phyloP scores from a whole-genome alignment of 441 rosid genomes.

The Adansonia gregorii region DNA sequence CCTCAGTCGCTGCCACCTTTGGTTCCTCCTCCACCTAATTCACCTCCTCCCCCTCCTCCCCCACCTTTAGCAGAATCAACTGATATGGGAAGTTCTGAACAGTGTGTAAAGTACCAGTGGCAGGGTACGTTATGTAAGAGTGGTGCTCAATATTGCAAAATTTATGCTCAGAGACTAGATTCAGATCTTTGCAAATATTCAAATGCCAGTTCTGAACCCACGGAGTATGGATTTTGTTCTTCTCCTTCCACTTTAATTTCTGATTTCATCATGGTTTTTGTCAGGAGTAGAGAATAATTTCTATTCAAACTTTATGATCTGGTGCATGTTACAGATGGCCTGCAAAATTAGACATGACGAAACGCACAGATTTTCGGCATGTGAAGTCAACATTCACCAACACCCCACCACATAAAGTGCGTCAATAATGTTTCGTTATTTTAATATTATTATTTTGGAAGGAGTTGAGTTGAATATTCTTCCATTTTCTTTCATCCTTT shows the following conservation, averaged over 20 bases:
- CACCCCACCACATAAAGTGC: constrained; percentile 82
- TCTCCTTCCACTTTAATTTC: constrained; percentile 20
- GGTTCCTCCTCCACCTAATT: constrained; percentile 85
- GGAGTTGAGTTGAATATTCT: constrained; percentile 14
- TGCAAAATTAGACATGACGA: constrained; percentile 82
- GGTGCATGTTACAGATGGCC: constrained; percentile 83
- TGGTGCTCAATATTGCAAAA: constrained; percentile 85
- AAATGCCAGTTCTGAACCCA: constrained; percentile 71
- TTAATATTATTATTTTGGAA: background rate
- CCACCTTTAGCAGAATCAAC: constrained; percentile 50
- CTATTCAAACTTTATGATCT: constrained; percentile 10
- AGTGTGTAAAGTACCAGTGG: constrained; percentile 58
- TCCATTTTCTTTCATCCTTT: background rate
- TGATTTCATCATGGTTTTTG: constrained; percentile 23
- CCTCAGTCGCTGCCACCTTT: constrained; percentile 72
- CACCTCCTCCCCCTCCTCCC: constrained; percentile 79
- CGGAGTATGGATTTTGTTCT: constrained; percentile 58
- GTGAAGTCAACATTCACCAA: constrained; percentile 74
- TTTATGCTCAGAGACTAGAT: constrained; percentile 71
- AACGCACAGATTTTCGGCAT: constrained; percentile 86
- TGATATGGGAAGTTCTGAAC: constrained; percentile 49
- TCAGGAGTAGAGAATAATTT: background rate
- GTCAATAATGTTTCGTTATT: constrained; percentile 25
- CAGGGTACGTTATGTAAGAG: constrained; percentile 87
- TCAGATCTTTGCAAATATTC: constrained; percentile 79